These are phyloP conservation scores for Aspergillus brunneoviolaceus DNA, from an alignment of 2,329 filamentous ascomycete genomes.

Conservation along the genomic window DNA sequence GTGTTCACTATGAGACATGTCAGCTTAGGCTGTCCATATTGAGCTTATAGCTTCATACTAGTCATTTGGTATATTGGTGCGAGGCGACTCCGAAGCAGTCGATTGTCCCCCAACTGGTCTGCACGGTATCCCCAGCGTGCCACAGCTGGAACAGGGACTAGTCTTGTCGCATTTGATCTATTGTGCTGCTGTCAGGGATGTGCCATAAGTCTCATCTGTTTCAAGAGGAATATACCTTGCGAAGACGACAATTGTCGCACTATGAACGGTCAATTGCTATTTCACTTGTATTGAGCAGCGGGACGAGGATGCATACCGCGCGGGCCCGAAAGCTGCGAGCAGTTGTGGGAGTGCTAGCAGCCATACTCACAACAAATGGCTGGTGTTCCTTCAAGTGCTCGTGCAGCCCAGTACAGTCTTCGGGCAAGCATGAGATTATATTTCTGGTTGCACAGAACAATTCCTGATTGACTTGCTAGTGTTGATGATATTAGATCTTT, in stretches of 20 bases:
- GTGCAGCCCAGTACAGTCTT: no score
- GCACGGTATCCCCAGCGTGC: constrained; percentile 20
- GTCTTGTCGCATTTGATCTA: constrained; percentile 27
- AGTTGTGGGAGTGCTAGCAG: constrained; percentile 9
- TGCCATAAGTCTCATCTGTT: not conserved
- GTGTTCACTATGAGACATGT: constrained; percentile 15
- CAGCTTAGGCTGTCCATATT: not conserved
- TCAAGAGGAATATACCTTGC: constrained; percentile 22
- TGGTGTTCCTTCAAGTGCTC: no score
- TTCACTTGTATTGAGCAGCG: not conserved
- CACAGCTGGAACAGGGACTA: constrained; percentile 25
- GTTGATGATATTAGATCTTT: not conserved
- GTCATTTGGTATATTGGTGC: constrained; percentile 7
- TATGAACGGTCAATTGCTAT: constrained; percentile 5
- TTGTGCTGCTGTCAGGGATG: not conserved
- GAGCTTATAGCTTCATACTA: constrained; percentile 15
- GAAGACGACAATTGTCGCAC: constrained; percentile 30
- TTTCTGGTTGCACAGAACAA: not conserved
- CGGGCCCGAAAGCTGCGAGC: constrained; percentile 23
- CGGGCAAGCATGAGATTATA: no score
- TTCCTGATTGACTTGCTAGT: not conserved
- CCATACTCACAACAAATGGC: constrained; percentile 4
- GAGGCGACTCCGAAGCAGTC: constrained; percentile 5
- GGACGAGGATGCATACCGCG: constrained; percentile 18
- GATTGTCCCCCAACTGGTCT: constrained; percentile 10